Base-by-base conservation (phyloP, 345 rosid genomes). In the Capsella bursapastoris region DNA sequence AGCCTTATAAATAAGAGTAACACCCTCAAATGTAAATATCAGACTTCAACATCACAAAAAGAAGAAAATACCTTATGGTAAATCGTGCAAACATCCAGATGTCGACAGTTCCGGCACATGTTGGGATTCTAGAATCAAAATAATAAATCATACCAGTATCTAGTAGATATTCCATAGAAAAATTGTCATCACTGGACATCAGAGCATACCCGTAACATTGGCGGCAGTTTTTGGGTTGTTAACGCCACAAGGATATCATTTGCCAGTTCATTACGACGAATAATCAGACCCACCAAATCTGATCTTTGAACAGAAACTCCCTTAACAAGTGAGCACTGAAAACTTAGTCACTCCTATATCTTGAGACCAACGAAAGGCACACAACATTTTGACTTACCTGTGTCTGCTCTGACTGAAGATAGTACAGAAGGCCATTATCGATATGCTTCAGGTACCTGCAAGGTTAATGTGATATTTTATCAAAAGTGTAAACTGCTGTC, bases 261-360 rank as follows among this genome's bases (percentile, higher is more conserved):
- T 78, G 97, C 97, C 55, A 92, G 89, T 74, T 92, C 97, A 90
- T 95, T 95, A 50, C 99, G 97, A 18, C 96, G 96, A 85, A 92
- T 95, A 35, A 95, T 89, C 76, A 95, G 71, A 73, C 97, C 99
- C 76, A 92, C 83, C 83, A 95, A 74, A 74, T 95, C 97, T 71
- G 91, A 86, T 83, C 99, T 83, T 75, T 83, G 89, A 81, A 87
- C 93, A 51, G 73, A 66, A 53, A 95, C 81, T 62, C 97, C 99
- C 99, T 95, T 71, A 51, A 80, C 67, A 78, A 50, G 62, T 49
- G 55, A 34, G 68, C 25, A 58, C 25, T 37, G 71, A 53, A 75
- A 59, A 50, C 49, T 74, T 40, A 59, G 66, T 51, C 49, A 74
- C 66, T 63, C 35, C 61, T 38, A 40, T 14, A 57, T 50, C 48